Evolutionary conservation across 75 land plant genomes (phyloP), one percentile per base, ranked within the genome.

Genomic region (Cupressus sempervirens): DNA sequence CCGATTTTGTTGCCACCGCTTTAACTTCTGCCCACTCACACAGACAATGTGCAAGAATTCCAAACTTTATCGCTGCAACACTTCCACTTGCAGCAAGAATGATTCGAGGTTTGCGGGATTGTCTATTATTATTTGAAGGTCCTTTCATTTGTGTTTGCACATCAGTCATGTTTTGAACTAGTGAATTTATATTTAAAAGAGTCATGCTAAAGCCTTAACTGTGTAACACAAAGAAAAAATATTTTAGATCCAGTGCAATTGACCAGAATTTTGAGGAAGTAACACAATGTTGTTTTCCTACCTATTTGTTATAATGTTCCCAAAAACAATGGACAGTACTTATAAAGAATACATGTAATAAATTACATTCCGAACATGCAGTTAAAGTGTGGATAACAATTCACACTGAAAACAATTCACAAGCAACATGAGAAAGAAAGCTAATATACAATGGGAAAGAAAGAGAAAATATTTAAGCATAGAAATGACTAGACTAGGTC

Each of bases 21-120:
- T 83, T 84, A 35, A 90, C 91, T n/a, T 90, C 91, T 48, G 91
- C 91, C 91, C 91, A 90, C 35, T 90, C 91, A 29, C 88, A 89
- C 35, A 90, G 70, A 81, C 91, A 86, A 23, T 90, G 88, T 15
- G 91, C 91, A 35, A 90, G 91, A 41, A 90, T 76, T 26, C 91
- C 91, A 74, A 90, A 90, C 58, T 90, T 90, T 67, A 89, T 86
- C 52, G 91, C 91, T 35, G 91, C 91, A 43, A 90, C 91, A 72
- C 91, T 90, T 45, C 91, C 91, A 81, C 91, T 90, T 40, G 91
- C 91, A 14, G 91, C 91, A 86, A 90, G 76, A 58, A 90, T 32
- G 72, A 90, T 89, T 29, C 91, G 91, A 29, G 91, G 91, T 58
- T 86, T 90, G n/a, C 13, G 81, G 23, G 48, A 79, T 45, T n/a